These are phyloP conservation scores for Trichosporon sp. DNA, from an alignment of 1,284 basidiomycete genomes.

Conservation along the genomic window DNA sequence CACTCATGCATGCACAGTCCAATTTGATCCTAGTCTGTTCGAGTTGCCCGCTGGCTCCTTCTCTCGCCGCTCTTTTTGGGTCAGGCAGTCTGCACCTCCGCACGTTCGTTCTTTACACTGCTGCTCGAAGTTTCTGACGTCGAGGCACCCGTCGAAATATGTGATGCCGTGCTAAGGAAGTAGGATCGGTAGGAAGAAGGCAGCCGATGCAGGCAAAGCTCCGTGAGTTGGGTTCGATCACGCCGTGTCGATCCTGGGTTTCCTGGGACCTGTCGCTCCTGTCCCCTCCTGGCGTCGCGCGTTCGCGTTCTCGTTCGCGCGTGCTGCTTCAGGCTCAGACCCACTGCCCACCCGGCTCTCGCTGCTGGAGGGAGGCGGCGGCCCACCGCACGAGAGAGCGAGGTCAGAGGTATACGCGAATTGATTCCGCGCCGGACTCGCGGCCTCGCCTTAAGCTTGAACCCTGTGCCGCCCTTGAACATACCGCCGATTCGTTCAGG, in stretches of 20 bases:
- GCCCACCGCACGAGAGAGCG: neutral
- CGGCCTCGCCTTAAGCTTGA: neutral
- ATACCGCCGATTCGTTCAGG: neutral
- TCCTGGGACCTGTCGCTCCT: neutral
- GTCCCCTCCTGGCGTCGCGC: neutral
- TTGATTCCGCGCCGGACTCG: neutral
- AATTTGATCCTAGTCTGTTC: neutral
- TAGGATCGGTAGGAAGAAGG: no score
- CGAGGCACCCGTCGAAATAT: no score
- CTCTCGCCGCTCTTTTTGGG: neutral
- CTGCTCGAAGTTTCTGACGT: no score
- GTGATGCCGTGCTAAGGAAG: no score
- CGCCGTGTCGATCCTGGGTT: neutral
- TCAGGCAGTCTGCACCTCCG: neutral
- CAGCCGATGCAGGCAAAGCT: no score
- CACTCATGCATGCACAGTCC: neutral
- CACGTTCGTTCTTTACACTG: no score
- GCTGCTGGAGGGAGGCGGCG: no score
- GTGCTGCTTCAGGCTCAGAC: neutral
- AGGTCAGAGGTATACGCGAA: neutral
- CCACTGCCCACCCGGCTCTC: neutral
- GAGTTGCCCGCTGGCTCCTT: neutral
- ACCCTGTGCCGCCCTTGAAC: neutral
- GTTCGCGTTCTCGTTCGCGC: neutral
- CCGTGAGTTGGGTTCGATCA: conserved; percentile 1